Percentiles rank a stretch among this genome's conserved stretches.
phyloP scores from a whole-genome alignment of 2,329 filamentous ascomycete genomes.

The Pseudocercospora crystallina region DNA sequence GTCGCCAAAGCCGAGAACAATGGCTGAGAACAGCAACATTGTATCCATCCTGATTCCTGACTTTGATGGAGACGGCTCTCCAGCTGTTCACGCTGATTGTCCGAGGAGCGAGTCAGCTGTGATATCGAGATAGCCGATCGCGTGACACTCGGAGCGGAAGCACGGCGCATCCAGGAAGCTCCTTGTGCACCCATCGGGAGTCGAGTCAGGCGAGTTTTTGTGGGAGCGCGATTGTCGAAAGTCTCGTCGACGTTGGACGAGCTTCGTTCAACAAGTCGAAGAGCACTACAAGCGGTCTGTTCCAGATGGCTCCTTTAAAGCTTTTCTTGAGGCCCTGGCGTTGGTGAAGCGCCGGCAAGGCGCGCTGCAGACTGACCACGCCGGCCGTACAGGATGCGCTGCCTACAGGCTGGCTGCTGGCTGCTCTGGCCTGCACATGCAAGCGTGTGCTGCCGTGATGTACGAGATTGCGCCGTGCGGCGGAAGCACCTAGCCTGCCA shows the following conservation, averaged over 20 bases:
- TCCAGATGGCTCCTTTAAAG: slow-evolving; percentile 1
- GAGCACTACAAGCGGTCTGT: background rate
- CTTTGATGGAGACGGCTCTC: slow-evolving; percentile 8
- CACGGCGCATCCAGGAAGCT: slow-evolving; percentile 11
- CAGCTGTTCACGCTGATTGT: slow-evolving; percentile 9
- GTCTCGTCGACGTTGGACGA: background rate
- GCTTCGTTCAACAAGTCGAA: background rate
- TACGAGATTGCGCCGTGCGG: slow-evolving; percentile 22
- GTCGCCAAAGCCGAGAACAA: background rate
- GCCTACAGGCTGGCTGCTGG: background rate
- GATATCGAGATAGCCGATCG: slow-evolving; percentile 10
- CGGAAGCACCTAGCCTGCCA: slow-evolving; percentile 22
- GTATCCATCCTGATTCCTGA: background rate
- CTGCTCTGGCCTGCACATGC: slow-evolving; percentile 16
- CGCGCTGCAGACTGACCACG: slow-evolving; percentile 18
- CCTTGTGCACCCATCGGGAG: slow-evolving; percentile 13
- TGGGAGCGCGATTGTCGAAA: background rate
- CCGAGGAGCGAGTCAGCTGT: slow-evolving; percentile 15
- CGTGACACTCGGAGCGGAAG: slow-evolving; percentile 16
- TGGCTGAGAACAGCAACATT: slow-evolving; percentile 1
- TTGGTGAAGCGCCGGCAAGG: slow-evolving; percentile 16
- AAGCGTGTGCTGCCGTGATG: slow-evolving; percentile 23
- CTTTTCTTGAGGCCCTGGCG: slow-evolving; percentile 16
- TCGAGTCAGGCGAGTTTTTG: slow-evolving; percentile 9
- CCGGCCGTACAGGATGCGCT: slow-evolving; percentile 17